Evolutionary conservation across 345 rosid genomes (phyloP), one percentile per base, ranked within the genome.

Genomic region (Syzygium aromaticum): DNA sequence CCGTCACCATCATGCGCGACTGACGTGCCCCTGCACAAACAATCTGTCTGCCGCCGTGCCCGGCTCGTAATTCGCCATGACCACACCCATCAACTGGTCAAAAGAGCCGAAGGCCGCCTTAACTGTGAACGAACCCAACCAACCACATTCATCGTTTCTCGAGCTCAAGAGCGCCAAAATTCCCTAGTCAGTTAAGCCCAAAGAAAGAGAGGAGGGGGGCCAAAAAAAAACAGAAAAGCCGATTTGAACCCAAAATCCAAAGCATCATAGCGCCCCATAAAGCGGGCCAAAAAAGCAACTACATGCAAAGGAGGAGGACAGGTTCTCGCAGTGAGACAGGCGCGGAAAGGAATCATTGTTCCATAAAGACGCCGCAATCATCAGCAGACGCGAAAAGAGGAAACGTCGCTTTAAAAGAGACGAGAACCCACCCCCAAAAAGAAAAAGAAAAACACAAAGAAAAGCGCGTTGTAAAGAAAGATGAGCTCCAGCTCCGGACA

Each of bases 331-430:
- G 49, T 38, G 80, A 33, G 80, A 38, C 80, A 52, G 85, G 43
- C 51, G 49, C 15, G 17, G 51, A 33, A 54, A 51, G 49, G 86
- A 84, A 84, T 84, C 86, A 84, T 84, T 84, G 86, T 43, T 43
- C 86, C 86, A 40, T 84, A 84, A 84, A 84, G 64, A 57, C 86
- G 86, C 63, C 64, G 54, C 86, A 38, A 28, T 57, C 38, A 84
- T 84, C 64, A 84, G n/a, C 46, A 54, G 61, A 33, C 86, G 46
- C 86, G 46, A 52, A 84, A 84, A 54, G 64, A 33, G 86, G 6
- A 33, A 2, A 4, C 15, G 85, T 73, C 14, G 49, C 82, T 43
- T 43, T 43, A 5, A 43, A 43, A 43, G 46, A 43, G 46, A 43
- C 46, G 46, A 43, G 46, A 43, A 43, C 46, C 46, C n/a, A n/a